A percentile compares a stretch with the other conserved stretches of the same genome.
Conservation (phyloP, 345 rosid species). For the Gossypium sturtianum region DNA sequence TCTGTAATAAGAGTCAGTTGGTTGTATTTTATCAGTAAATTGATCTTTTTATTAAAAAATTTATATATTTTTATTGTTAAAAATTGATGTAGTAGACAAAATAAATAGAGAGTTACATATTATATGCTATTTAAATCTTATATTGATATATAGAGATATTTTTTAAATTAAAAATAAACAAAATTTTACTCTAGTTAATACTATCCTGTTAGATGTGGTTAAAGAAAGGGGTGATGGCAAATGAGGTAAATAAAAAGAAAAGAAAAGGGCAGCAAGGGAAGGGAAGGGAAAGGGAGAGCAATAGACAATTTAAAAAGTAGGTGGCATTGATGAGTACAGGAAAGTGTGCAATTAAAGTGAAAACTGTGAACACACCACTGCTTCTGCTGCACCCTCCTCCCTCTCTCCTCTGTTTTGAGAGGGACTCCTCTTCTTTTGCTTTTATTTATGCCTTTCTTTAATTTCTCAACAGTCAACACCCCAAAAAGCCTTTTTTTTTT, state of each 20-base stretch:
- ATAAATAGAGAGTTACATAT: no score
- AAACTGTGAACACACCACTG: not conserved
- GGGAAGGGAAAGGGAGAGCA: not conserved
- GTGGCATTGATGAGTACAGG: conserved; percentile 17
- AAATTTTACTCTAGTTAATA: no score
- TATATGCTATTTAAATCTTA: no score
- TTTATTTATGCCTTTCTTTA: conserved; percentile 1
- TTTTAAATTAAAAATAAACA: no score
- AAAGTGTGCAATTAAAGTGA: conserved; percentile 17
- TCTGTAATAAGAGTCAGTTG: no score
- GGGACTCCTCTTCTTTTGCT: not conserved
- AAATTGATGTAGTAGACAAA: no score
- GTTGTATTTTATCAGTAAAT: no score
- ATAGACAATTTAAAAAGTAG: conserved; percentile 28
- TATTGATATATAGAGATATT: no score
- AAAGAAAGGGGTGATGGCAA: not conserved
- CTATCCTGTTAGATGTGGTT: no score
- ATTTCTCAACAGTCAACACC: conserved; percentile 5
- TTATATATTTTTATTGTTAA: no score
- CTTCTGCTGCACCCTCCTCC: not conserved
- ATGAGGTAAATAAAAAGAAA: not conserved
- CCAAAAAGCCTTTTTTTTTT: no score
- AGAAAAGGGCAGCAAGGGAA: not conserved
- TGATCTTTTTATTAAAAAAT: no score
- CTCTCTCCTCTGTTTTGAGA: not conserved